These are phyloP conservation scores for Pyrus pyrifolia DNA, from an alignment of 306 rosid species.

Conservation along the genomic window DNA sequence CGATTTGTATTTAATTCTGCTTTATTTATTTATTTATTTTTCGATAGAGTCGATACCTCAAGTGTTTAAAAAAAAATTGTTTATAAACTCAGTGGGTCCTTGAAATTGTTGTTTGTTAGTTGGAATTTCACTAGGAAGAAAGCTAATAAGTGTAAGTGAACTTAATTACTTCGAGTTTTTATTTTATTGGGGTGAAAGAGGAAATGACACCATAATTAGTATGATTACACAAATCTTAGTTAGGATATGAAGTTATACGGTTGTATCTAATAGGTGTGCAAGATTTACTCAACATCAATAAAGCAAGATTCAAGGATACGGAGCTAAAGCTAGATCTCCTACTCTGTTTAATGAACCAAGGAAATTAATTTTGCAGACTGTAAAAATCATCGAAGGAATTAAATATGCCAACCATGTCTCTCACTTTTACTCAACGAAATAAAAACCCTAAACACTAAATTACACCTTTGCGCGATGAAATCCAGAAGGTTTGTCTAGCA, in stretches of 20 bases:
- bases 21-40: neutral
- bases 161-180: conserved; percentile 10
- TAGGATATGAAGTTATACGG: conserved; percentile 17
- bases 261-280: conserved; percentile 2
- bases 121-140: conserved; percentile 36
- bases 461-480: too few species aligned
- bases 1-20: neutral
- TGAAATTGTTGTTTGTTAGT: conserved; percentile 24
- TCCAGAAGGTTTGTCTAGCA: too few species aligned
- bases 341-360: too few species aligned
- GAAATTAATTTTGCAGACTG: too few species aligned
- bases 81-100: neutral
- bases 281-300: conserved; percentile 22
- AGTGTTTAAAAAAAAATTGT: too few species aligned
- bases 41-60: neutral
- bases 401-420: too few species aligned
- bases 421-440: too few species aligned
- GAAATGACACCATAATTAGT: conserved; percentile 7
- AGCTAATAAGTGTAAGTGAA: conserved; percentile 9
- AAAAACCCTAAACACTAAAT: too few species aligned
- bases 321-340: too few species aligned
- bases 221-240: conserved; percentile 8
- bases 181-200: conserved; percentile 14
- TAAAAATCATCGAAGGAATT: too few species aligned
- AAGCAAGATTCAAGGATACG: neutral